Base-by-base conservation (phyloP, 208 protist species). In the Trypanosoma theileri region DNA sequence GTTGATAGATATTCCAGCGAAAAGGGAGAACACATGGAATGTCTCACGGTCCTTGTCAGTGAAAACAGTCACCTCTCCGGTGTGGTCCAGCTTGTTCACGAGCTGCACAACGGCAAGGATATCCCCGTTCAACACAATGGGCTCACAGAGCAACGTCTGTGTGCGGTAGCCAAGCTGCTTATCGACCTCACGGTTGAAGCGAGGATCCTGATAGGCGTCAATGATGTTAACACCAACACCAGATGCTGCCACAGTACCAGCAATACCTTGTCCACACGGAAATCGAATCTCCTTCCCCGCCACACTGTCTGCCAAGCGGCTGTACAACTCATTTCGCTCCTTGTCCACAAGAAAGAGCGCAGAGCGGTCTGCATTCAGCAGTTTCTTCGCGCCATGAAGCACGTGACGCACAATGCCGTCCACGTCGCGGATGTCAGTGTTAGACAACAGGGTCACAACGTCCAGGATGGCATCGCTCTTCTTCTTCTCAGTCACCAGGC, bases 71-170 rank as follows among this genome's bases (percentile, higher is more conserved):
- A 93, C 82, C 35, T 64, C 60, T 14, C 88, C 85, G 19, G 88
- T 35, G 6, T 65, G 56, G 59, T 79, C 59, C 21, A 95, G 54
- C 68, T 95, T 95, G 70, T 95, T 95, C 28, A 95, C 84, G 8
- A 95, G 80, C 66, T 95, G 89, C 55, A 90, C 85, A n/a, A 94
- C 89, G 2, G 89, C 89, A 54, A 94, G 82, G 62, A 94, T 82
- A 42, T 92, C 86, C 56, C 81, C 80, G 67, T 92, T 84, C 52
- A 94, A 75, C 22, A 85, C 61, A 59, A 94, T 89, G n/a, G 88
- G 88, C 80, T 91, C 82, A 68, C 86, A 92, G 45, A 96, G 57
- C 13, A 94, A 84, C 0, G 80, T 87, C 67, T 86, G 77, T 35
- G 91, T 96, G 57, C 80, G 78, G 71, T 91, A 92, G 41, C 86